Evolutionary conservation across 2,329 filamentous ascomycete species (phyloP).

Genomic region (Fusarium sacchari): DNA sequence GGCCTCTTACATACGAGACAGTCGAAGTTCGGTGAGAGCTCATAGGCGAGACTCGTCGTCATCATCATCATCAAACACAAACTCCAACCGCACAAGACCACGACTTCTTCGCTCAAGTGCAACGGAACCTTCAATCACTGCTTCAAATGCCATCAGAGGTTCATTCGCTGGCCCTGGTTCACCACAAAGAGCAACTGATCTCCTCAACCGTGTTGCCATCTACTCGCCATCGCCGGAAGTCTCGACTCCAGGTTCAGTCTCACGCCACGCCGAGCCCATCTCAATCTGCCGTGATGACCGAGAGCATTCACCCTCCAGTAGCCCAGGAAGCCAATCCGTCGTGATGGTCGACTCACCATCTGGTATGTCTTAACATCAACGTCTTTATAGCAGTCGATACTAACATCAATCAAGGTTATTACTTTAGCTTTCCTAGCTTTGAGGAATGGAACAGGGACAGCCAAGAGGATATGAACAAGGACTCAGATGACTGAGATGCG

Average conservation of each 20-base stretch:
- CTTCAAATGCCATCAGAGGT: constrained; percentile 63
- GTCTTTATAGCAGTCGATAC: constrained; percentile 48
- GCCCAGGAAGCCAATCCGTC: constrained; percentile 36
- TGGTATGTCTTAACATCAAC: constrained; percentile 29
- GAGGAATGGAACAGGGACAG: constrained; percentile 68
- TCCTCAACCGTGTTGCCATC: constrained; percentile 64
- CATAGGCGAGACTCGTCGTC: constrained; percentile 44
- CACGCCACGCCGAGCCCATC: constrained; percentile 39
- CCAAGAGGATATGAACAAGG: constrained; percentile 39
- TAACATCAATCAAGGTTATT: constrained; percentile 55
- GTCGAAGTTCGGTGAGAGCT: constrained; percentile 39
- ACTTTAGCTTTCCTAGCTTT: constrained; percentile 80
- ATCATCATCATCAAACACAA: constrained; percentile 37
- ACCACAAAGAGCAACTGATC: constrained; percentile 62
- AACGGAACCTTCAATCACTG: constrained; percentile 68
- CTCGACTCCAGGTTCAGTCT: constrained; percentile 27
- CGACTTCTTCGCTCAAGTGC: constrained; percentile 64
- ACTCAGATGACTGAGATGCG: constrained; percentile 40
- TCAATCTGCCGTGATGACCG: constrained; percentile 35
- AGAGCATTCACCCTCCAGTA: constrained; percentile 35
- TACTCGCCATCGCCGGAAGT: constrained; percentile 50
- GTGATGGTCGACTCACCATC: constrained; percentile 44
- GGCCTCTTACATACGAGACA: constrained; percentile 42
- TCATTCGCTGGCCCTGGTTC: constrained; percentile 61
- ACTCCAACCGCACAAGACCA: constrained; percentile 56